Percentiles rank a stretch among this genome's conserved stretches.
These are phyloP conservation scores for Gracilaria vermiculophylla DNA, from an alignment of 23 red algal genomes.

Conservation along the genomic window DNA sequence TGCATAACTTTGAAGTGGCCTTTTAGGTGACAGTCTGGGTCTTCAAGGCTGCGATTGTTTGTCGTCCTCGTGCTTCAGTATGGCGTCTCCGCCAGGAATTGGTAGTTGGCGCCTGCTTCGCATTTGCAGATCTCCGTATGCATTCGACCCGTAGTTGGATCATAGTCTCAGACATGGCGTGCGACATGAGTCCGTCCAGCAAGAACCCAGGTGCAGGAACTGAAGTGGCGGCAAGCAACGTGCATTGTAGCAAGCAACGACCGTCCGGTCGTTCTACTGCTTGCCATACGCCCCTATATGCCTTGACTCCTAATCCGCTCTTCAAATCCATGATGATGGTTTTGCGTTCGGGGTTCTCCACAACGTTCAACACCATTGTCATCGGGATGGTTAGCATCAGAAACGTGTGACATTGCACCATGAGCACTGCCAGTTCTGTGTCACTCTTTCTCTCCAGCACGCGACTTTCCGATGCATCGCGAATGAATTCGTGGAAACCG, in stretches of 20 bases:
- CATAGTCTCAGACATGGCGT: conserved; percentile 50
- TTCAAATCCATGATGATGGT: conserved; percentile 57
- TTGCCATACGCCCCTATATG: conserved; percentile 60
- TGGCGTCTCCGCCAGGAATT: neutral
- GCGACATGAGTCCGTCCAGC: conserved; percentile 64
- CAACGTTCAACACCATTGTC: conserved; percentile 49
- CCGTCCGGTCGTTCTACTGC: conserved; percentile 40
- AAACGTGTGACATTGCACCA: conserved; percentile 68
- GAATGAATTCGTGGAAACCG: conserved; percentile 48
- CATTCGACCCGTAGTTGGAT: conserved; percentile 52
- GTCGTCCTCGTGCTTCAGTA: neutral
- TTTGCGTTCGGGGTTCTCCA: conserved; percentile 30
- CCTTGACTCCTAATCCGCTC: conserved; percentile 42
- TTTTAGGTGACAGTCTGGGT: neutral
- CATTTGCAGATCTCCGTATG: conserved; percentile 29
- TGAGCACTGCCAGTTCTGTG: conserved; percentile 49
- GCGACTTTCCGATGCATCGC: conserved; percentile 39
- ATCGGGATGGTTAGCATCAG: conserved; percentile 58
- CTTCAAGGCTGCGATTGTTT: neutral
- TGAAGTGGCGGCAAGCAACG: conserved; percentile 17
- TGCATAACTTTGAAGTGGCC: neutral
- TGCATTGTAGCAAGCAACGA: conserved; percentile 36
- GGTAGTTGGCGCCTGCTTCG: neutral
- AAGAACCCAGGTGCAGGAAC: conserved; percentile 58
- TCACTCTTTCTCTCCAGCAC: conserved; percentile 30